Percentiles rank a stretch among this genome's conserved stretches.
Evolutionary conservation across 495 filamentous ascomycete species (phyloP).

Genomic region (Penicillium subrubescens): DNA sequence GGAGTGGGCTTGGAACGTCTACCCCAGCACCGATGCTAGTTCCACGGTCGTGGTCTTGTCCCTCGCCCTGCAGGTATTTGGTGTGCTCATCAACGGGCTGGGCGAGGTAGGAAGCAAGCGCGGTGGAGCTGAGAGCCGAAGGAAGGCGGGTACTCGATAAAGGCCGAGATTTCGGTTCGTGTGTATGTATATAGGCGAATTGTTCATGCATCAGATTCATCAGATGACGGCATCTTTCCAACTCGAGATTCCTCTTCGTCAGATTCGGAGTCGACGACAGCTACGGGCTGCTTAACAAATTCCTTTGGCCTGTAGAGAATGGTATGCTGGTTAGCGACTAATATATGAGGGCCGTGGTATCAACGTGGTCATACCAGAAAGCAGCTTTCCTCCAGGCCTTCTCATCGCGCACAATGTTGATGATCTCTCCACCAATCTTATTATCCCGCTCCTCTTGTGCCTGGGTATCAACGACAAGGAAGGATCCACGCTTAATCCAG

Average conservation of each 20-base stretch:
- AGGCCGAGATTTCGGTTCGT: conserved; percentile 6
- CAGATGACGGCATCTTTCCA: conserved; percentile 80
- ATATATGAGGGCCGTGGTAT: background rate
- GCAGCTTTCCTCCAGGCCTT: conserved; percentile 84
- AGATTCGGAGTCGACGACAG: conserved; percentile 35
- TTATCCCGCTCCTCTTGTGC: conserved; percentile 69
- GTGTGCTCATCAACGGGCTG: conserved; percentile 32
- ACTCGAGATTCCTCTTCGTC: conserved; percentile 75
- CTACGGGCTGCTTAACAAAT: conserved; percentile 63
- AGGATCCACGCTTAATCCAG: conserved; percentile 86
- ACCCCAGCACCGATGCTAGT: conserved; percentile 83
- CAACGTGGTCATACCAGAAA: conserved; percentile 71
- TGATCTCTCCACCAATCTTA: conserved; percentile 83
- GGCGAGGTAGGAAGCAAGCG: conserved; percentile 21
- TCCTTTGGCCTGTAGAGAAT: conserved; percentile 67
- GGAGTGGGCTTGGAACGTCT: conserved; percentile 97
- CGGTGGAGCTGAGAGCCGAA: conserved; percentile 10
- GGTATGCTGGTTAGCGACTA: background rate
- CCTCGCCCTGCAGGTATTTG: conserved; percentile 64
- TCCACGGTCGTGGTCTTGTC: conserved; percentile 75
- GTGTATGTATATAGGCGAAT: background rate
- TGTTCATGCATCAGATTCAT: conserved; percentile 50
- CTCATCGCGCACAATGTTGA: conserved; percentile 91
- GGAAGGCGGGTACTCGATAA: conserved; percentile 30
- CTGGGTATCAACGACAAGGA: conserved; percentile 77